Percentiles rank a stretch among this genome's conserved stretches.
phyloP scores from a whole-genome alignment of 768 basidiomycete species.

The Boletus bicolor region DNA sequence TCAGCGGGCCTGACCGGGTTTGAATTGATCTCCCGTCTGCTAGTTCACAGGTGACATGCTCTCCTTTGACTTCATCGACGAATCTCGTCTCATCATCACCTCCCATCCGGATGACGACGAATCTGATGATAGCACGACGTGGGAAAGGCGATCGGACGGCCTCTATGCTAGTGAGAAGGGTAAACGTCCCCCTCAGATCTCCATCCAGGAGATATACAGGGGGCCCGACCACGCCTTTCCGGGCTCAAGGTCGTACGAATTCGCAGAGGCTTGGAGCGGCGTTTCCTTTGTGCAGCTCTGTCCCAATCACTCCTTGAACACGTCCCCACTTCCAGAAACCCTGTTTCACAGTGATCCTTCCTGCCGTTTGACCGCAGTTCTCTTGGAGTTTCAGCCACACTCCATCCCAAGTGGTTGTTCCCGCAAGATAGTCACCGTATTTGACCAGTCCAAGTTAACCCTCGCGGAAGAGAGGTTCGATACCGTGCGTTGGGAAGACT shows the following conservation, averaged over 20 bases:
- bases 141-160: constrained; percentile 31
- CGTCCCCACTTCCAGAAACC: constrained; percentile 37
- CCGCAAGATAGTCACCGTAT: constrained; percentile 47
- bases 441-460: constrained; percentile 51
- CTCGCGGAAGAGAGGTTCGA: constrained; percentile 43
- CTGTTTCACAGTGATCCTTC: constrained; percentile 58
- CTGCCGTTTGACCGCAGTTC: constrained; percentile 43
- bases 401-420: constrained; percentile 33
- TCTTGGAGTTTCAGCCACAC: constrained; percentile 42
- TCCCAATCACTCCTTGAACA: constrained; percentile 44
- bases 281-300: constrained; percentile 45
- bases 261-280: constrained; percentile 50
- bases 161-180: constrained; percentile 30
- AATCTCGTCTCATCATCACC: constrained; percentile 24
- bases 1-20: not conserved
- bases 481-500: constrained; percentile 52
- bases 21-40: not conserved
- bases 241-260: constrained; percentile 41
- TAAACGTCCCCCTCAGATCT: constrained; percentile 31
- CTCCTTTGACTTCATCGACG: constrained; percentile 31
- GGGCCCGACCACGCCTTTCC: constrained; percentile 8
- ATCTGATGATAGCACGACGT: constrained; percentile 28
- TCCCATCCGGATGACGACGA: constrained; percentile 34
- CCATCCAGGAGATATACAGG: constrained; percentile 22
- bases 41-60: constrained; percentile 30